phyloP scores from a whole-genome alignment of 345 rosid species.

The Euphorbia tirucalli region DNA sequence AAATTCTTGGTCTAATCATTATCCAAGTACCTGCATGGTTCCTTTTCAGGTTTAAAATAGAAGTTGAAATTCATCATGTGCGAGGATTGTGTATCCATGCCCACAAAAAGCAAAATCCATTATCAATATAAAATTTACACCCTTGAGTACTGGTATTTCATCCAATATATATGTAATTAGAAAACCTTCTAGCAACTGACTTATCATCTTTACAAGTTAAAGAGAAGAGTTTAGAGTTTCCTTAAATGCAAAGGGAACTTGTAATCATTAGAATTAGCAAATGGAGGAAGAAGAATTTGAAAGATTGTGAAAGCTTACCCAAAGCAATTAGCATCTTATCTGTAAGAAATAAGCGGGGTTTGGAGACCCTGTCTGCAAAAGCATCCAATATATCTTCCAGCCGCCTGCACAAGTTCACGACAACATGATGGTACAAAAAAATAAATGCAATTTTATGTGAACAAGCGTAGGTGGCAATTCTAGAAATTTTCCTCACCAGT shows the following conservation, averaged over 20 bases:
- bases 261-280: background rate
- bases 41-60: background rate
- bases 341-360: slow-evolving; percentile 77
- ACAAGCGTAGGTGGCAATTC: too few relatives aligned
- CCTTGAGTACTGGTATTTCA: background rate
- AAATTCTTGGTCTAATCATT: background rate
- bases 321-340: slow-evolving; percentile 94
- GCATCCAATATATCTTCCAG: slow-evolving; percentile 85
- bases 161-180: background rate
- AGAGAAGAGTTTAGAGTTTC: background rate
- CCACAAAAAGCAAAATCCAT: slow-evolving; percentile 12
- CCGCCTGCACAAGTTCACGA: slow-evolving; percentile 47
- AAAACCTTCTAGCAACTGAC: background rate
- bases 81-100: background rate
- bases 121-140: background rate
- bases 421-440: slow-evolving; percentile 9
- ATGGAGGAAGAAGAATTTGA: background rate
- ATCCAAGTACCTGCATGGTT: background rate
- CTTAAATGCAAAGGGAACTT: background rate
- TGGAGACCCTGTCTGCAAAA: slow-evolving; percentile 87
- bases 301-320: slow-evolving; percentile 45
- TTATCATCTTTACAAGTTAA: background rate
- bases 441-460: too few relatives aligned
- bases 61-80: slow-evolving; percentile 1
- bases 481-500: background rate